Conservation (phyloP, 768 basidiomycete species). For the Trametes coccinea region DNA sequence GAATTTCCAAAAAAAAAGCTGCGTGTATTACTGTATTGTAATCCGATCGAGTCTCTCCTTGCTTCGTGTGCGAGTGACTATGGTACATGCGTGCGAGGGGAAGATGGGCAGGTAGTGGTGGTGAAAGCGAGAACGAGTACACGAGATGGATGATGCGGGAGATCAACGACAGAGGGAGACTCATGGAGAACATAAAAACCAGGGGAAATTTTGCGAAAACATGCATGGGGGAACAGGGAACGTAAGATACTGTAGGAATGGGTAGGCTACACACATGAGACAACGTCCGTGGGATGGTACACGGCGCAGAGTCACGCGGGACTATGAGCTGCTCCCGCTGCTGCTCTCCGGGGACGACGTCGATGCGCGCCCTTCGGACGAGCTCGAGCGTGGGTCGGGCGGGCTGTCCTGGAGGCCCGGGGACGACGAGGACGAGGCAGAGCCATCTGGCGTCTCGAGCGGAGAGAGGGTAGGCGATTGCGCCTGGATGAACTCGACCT, state of each 20-base stretch:
- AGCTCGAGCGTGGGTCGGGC: slow-evolving; percentile 1
- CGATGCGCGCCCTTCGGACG: neutral
- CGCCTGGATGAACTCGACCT: slow-evolving; percentile 55
- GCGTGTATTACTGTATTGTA: slow-evolving; percentile 23
- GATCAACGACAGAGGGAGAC: neutral
- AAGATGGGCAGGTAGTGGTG: neutral
- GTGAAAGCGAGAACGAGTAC: neutral
- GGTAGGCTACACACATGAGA: slow-evolving; percentile 1
- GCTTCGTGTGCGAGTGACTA: slow-evolving; percentile 15
- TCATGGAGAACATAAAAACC: neutral
- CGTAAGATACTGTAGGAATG: neutral
- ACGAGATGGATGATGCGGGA: neutral
- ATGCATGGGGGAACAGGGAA: neutral
- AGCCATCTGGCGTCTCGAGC: slow-evolving; percentile 31
- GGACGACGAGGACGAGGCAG: slow-evolving; percentile 13
- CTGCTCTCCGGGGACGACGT: slow-evolving; percentile 3
- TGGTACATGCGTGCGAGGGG: slow-evolving; percentile 19
- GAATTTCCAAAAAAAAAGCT: neutral
- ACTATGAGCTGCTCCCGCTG: slow-evolving; percentile 10
- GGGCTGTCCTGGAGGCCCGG: slow-evolving; percentile 5
- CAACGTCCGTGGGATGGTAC: neutral
- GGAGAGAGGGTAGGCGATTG: slow-evolving; percentile 53
- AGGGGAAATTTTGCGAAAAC: neutral
- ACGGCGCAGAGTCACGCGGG: neutral
- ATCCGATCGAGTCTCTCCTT: slow-evolving; percentile 4